Percentiles rank a stretch among this genome's conserved stretches.
Evolutionary conservation across 768 basidiomycete species (phyloP).

Genomic region (Pleurotus tuber-regium): DNA sequence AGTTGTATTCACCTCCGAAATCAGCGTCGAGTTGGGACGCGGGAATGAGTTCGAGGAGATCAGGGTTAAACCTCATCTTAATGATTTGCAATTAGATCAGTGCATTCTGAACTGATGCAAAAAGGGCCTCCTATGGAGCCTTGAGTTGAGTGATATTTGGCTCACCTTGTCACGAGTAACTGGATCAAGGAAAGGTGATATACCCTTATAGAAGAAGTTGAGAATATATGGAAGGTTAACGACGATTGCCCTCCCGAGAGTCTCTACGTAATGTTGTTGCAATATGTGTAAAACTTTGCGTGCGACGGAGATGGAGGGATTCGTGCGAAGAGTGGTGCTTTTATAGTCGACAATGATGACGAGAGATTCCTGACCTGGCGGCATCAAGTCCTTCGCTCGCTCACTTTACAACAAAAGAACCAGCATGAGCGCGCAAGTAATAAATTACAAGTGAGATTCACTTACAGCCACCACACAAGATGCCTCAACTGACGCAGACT

Average conservation of each 20-base stretch:
- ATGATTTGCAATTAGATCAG: not conserved
- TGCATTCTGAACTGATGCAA: not conserved
- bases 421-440: too few relatives aligned
- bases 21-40: constrained; percentile 75
- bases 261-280: constrained; percentile 88
- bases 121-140: not conserved
- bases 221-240: constrained; percentile 77
- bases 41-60: constrained; percentile 74
- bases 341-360: constrained; percentile 87
- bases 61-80: constrained; percentile 88
- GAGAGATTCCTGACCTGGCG: constrained; percentile 77
- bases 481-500: constrained; percentile 79
- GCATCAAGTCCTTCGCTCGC: constrained; percentile 88
- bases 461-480: constrained; percentile 83
- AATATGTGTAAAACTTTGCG: constrained; percentile 78
- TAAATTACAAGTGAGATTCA: too few relatives aligned
- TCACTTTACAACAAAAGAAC: constrained; percentile 68
- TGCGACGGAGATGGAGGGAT: constrained; percentile 79
- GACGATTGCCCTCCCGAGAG: constrained; percentile 80
- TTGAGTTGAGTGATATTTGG: not conserved
- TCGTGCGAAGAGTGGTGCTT: constrained; percentile 75
- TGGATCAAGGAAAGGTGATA: constrained; percentile 84
- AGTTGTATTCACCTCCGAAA: constrained; percentile 77
- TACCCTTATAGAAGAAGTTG: constrained; percentile 79
- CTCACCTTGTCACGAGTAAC: constrained; percentile 83